Conservation (phyloP, 352 stramenopile genomes). For the Globisporangium iwayamae region DNA sequence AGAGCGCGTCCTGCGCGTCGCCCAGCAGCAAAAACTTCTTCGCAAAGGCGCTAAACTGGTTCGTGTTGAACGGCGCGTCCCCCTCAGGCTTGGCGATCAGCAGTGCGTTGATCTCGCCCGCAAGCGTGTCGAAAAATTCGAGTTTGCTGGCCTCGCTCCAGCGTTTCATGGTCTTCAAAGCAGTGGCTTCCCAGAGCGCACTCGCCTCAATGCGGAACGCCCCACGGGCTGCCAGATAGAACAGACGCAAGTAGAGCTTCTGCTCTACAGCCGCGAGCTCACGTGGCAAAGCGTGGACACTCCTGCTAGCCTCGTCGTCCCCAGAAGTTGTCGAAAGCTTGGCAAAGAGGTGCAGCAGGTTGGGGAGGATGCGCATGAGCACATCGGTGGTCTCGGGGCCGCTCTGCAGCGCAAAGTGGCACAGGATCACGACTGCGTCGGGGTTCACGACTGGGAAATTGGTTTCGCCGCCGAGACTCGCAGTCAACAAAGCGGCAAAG, state of each 20-base stretch:
- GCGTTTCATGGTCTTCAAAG: conserved; percentile 29
- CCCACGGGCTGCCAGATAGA: conserved; percentile 53
- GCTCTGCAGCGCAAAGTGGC: conserved; percentile 59
- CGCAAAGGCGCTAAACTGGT: conserved; percentile 44
- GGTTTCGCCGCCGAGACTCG: conserved; percentile 43
- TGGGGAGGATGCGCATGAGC: conserved; percentile 56
- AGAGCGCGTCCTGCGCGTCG: conserved; percentile 27
- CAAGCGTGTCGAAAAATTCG: conserved; percentile 43
- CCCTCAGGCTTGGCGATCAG: conserved; percentile 24
- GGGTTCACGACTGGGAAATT: conserved; percentile 54
- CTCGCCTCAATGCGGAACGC: conserved; percentile 46
- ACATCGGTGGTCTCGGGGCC: conserved; percentile 31
- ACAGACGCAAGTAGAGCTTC: conserved; percentile 52
- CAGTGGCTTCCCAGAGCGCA: conserved; percentile 43
- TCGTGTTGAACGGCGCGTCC: conserved; percentile 34
- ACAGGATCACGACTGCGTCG: conserved; percentile 69
- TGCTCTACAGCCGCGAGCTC: conserved; percentile 56
- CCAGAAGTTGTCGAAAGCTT: conserved; percentile 23
- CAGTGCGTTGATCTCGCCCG: conserved; percentile 49
- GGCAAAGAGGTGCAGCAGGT: conserved; percentile 52
- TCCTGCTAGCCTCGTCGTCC: not conserved
- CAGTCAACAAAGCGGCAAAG: conserved; percentile 48
- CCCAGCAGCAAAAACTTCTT: conserved; percentile 48
- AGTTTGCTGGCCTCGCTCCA: conserved; percentile 37
- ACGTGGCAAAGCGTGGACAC: conserved; percentile 22